phyloP scores from a whole-genome alignment of 129 eudicot species.

The Oenanthe sinensis region DNA sequence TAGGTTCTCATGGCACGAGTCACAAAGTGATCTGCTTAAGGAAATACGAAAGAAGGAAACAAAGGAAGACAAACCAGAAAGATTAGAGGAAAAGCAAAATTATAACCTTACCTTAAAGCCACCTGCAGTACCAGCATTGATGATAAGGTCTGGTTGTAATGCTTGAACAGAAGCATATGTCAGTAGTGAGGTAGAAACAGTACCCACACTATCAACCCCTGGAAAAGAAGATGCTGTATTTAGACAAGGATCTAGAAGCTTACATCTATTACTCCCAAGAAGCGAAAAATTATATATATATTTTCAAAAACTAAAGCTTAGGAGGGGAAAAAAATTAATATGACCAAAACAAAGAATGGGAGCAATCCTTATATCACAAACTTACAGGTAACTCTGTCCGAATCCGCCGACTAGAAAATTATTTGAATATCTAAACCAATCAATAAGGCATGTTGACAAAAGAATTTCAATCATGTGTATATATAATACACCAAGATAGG shows the following conservation, averaged over 20 bases:
- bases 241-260: neutral
- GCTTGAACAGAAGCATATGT: slow-evolving; percentile 89
- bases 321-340: neutral
- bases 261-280: neutral
- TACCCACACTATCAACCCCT: slow-evolving; percentile 97
- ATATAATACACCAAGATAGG: neutral
- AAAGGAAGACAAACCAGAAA: neutral
- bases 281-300: neutral
- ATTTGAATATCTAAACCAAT: neutral
- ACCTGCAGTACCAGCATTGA: slow-evolving; percentile 98
- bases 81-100: neutral
- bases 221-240: slow-evolving; percentile 4
- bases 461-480: neutral
- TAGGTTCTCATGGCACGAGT: neutral
- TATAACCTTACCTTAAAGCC: slow-evolving; percentile 65
- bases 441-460: neutral
- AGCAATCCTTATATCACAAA: neutral
- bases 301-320: neutral
- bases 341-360: neutral
- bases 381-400: neutral
- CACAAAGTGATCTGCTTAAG: neutral
- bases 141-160: slow-evolving; percentile 81
- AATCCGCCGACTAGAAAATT: neutral
- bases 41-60: neutral
- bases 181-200: slow-evolving; percentile 88